Percentiles rank a stretch among this genome's conserved stretches.
phyloP scores from a whole-genome alignment of 1,284 basidiomycete genomes.

The Puccinia triticina region DNA sequence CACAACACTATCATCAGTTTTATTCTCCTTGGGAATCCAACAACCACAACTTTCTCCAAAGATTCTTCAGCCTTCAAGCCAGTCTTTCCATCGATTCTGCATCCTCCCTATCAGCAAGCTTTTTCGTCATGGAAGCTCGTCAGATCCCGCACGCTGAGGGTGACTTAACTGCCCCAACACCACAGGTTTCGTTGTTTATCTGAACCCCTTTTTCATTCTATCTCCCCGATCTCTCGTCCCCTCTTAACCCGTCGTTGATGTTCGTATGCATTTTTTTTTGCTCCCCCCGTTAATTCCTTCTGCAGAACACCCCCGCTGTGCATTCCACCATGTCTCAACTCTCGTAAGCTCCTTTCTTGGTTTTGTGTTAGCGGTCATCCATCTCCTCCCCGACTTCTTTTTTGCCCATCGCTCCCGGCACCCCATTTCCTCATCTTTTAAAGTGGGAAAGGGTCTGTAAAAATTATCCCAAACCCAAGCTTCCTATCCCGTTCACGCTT shows the following conservation, averaged over 20 bases:
- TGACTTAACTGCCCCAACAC: slow-evolving; percentile 48
- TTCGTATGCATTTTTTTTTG: neutral
- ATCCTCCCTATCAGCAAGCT: neutral
- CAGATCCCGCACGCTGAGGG: slow-evolving; percentile 31
- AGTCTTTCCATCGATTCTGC: neutral
- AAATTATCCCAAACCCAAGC: neutral
- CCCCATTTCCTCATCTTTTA: neutral
- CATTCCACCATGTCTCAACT: slow-evolving; percentile 44
- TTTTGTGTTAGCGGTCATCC: neutral
- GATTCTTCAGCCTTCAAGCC: neutral
- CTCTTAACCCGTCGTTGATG: neutral
- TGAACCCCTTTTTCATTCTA: neutral
- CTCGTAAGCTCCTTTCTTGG: slow-evolving; percentile 41
- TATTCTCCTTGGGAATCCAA: neutral
- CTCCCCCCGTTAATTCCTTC: neutral
- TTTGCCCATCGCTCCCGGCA: neutral
- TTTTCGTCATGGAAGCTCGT: slow-evolving; percentile 38
- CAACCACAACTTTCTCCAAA: neutral
- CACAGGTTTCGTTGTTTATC: slow-evolving; percentile 37
- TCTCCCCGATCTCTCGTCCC: slow-evolving; percentile 8
- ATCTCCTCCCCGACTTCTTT: neutral
- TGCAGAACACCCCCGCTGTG: slow-evolving; percentile 48
- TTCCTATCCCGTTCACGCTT: neutral
- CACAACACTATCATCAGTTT: neutral
- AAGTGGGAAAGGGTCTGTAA: neutral